These are phyloP conservation scores for Saturnispora hagleri DNA, from an alignment of 805 yeast genomes.

Conservation along the genomic window DNA sequence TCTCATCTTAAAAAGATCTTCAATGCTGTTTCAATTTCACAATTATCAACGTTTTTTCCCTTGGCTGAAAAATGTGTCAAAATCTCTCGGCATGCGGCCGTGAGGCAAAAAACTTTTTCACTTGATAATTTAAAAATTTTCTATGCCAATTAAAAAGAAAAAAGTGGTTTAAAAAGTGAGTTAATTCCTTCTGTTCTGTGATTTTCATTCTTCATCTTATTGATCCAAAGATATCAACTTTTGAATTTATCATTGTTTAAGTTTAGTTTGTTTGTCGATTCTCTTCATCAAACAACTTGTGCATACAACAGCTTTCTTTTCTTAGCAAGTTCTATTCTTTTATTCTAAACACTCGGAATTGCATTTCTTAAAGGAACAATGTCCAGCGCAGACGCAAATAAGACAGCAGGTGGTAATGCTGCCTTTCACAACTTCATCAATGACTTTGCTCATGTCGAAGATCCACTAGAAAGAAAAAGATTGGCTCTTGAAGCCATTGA, in stretches of 20 bases:
- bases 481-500: constrained; percentile 78
- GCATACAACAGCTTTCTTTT: background rate
- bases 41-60: background rate
- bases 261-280: background rate
- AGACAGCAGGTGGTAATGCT: constrained; percentile 67
- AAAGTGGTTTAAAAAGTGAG: background rate
- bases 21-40: background rate
- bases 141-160: background rate
- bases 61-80: background rate
- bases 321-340: background rate
- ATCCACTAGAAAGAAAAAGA: constrained; percentile 81
- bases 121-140: background rate
- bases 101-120: background rate
- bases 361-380: background rate
- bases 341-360: background rate
- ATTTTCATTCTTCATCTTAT: background rate
- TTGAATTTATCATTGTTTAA: background rate
- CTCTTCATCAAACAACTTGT: background rate
- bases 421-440: constrained; percentile 78
- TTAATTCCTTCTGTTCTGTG: background rate
- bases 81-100: background rate
- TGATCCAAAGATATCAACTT: background rate
- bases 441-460: constrained; percentile 73
- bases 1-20: background rate
- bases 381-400: constrained; percentile 9